phyloP scores from a whole-genome alignment of 371 early-diverging fungal genomes.

The Mucor velutinosus region DNA sequence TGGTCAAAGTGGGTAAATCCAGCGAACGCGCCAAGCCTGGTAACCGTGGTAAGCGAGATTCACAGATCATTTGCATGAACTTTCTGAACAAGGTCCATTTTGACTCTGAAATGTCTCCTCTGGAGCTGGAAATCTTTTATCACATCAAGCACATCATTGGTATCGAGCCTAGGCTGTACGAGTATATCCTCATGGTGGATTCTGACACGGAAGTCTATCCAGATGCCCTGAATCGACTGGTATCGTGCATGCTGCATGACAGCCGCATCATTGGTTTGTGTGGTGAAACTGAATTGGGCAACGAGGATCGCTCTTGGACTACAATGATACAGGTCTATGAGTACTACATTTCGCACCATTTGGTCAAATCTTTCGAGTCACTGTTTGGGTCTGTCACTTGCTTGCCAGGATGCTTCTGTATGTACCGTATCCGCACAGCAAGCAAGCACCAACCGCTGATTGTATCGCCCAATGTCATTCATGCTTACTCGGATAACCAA shows the following conservation, averaged over 20 bases:
- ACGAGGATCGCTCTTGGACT: conserved; percentile 88
- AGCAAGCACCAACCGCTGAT: conserved; percentile 86
- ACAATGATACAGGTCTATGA: conserved; percentile 99
- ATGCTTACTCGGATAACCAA: conserved; percentile 93
- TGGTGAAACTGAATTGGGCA: conserved; percentile 90
- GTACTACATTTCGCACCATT: conserved; percentile 98
- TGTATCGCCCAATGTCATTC: conserved; percentile 85
- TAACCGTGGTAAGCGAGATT: conserved; percentile 99
- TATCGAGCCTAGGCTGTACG: conserved; percentile 84
- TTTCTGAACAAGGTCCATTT: conserved; percentile 97
- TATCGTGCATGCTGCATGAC: conserved; percentile 86
- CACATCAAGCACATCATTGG: conserved; percentile 93
- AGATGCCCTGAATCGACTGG: conserved; percentile 78
- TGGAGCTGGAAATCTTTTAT: conserved; percentile 90
- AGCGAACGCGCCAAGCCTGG: conserved; percentile 80
- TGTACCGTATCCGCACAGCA: conserved; percentile 91
- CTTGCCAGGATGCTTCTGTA: conserved; percentile 95
- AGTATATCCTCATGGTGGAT: conserved; percentile 95
- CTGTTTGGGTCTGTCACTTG: conserved; percentile 97
- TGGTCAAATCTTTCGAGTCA: conserved; percentile 98
- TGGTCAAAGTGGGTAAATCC: conserved; percentile 89
- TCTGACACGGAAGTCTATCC: conserved; percentile 90
- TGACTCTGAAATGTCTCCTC: conserved; percentile 82
- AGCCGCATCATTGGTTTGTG: conserved; percentile 86
- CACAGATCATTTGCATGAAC: conserved; percentile 97